Evolutionary conservation across 1,139 yeast genomes (phyloP).

Genomic region (Blastobotrys ciferrii): DNA sequence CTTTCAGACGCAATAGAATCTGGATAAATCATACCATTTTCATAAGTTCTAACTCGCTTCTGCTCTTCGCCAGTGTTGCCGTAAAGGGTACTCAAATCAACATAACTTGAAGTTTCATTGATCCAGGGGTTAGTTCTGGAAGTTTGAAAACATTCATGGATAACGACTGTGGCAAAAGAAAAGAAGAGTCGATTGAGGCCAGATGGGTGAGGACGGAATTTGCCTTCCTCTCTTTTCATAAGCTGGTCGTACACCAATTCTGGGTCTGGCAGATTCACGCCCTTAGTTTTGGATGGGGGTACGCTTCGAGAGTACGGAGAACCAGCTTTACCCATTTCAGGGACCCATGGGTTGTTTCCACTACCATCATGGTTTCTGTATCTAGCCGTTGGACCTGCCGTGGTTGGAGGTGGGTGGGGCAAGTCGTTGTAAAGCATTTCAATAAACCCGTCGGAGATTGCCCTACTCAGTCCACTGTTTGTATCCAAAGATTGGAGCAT

Average conservation of each 20-base stretch:
- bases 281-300: slow-evolving; percentile 9
- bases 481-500: slow-evolving; percentile 10
- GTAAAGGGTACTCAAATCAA: slow-evolving; percentile 13
- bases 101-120: slow-evolving; percentile 12
- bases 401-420: slow-evolving; percentile 14
- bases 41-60: slow-evolving; percentile 11
- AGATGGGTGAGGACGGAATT: slow-evolving; percentile 12
- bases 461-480: slow-evolving; percentile 11
- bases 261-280: slow-evolving; percentile 10
- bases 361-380: slow-evolving; percentile 13
- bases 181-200: slow-evolving; percentile 12
- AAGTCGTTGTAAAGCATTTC: slow-evolving; percentile 13
- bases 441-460: slow-evolving; percentile 11
- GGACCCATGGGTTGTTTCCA: slow-evolving; percentile 14
- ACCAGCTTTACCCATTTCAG: slow-evolving; percentile 14
- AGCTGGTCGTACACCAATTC: slow-evolving; percentile 12
- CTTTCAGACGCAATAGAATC: slow-evolving; percentile 15
- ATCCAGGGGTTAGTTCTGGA: slow-evolving; percentile 11
- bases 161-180: slow-evolving; percentile 12
- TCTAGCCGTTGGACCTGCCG: slow-evolving; percentile 11
- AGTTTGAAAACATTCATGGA: slow-evolving; percentile 14
- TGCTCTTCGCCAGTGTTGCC: slow-evolving; percentile 13
- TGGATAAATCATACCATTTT: slow-evolving; percentile 11
- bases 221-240: slow-evolving; percentile 6
- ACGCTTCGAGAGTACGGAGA: slow-evolving; percentile 14